Base-by-base conservation (phyloP, 176 grass and related monocot genomes). In the Phoenix dactylifera region DNA sequence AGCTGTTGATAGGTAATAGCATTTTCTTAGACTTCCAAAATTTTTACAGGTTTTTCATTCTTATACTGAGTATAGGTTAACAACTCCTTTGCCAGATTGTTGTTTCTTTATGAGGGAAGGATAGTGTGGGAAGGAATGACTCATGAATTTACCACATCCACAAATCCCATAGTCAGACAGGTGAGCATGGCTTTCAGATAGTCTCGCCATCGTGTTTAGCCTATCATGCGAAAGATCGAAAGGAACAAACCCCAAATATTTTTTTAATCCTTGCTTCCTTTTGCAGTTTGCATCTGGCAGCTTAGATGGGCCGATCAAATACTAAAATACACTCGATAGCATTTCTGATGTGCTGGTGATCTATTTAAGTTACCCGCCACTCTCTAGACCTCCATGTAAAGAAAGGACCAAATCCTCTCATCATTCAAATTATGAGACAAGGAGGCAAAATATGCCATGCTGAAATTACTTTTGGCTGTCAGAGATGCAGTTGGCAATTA, bases 91-190 rank as follows among this genome's bases (percentile, higher is more conserved):
- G 71, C 26, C 73, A 96, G 91, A 44, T 88, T 97, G 66, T 60
- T 97, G 71, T 97, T 97, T 91, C 83, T 97, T 63, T 79, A 90
- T 0, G 69, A 97, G 26, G 87, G 92, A 32, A 87, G 80, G 69
- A 64, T 97, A 54, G 87, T 97, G 2, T 97, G 92, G 92, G 87
- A 97, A 91, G 92, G 87, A 77, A 90, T 90, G 92, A 84, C 87
- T 1, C 55, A 85, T n/a, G 92, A 97, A 73, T 97, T 97, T 59
- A 82, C 54, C 18, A 80, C 87, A 30, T 80, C 92, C 32, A 59
- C 65, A 18, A 97, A 88, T 77, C 92, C 92, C 23, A 90, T 90
- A 72, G 92, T 97, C 66, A 62, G 74, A 66, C 92, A 97, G 83
- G 92, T 95, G 72, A 54, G 39, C 5, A 44, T 64, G 57, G 29